A percentile compares a stretch with the other conserved stretches of the same genome.
phyloP scores from a whole-genome alignment of 257 asterid genomes.

The Scutellaria baicalensis region DNA sequence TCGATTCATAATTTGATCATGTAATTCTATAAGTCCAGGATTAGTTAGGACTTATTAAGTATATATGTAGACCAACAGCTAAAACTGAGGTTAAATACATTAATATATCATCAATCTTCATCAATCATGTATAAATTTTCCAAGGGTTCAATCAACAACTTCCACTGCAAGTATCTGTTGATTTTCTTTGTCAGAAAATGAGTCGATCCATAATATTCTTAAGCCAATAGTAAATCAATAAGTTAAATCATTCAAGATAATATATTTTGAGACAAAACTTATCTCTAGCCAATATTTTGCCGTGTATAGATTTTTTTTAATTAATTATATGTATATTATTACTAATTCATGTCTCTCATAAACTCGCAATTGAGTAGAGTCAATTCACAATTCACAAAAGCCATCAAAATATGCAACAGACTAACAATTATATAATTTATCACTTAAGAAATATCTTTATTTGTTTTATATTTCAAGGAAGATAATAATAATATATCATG shows the following conservation, averaged over 20 bases:
- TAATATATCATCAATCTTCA: too few species aligned
- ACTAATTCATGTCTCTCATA: too few species aligned
- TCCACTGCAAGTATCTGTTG: background rate
- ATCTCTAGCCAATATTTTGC: too few species aligned
- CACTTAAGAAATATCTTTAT: background rate
- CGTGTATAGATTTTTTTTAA: too few species aligned
- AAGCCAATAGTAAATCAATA: background rate
- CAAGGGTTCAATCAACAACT: constrained; percentile 10
- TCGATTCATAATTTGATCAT: background rate
- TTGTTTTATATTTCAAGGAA: background rate
- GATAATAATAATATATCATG: background rate
- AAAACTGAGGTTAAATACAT: background rate
- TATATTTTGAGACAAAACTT: background rate
- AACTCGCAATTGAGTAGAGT: too few species aligned
- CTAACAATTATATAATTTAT: background rate
- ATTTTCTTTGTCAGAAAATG: background rate
- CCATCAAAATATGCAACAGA: background rate
- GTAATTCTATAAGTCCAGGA: background rate
- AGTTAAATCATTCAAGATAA: background rate
- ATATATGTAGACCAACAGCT: background rate
- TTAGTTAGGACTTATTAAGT: background rate
- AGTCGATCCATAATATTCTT: background rate
- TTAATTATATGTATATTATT: too few species aligned
- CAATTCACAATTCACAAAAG: too few species aligned
- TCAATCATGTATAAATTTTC: background rate